Evolutionary conservation across 371 early-diverging fungal genomes (phyloP), one percentile per base, ranked within the genome.

Genomic region (Saksenaea vasiformis): DNA sequence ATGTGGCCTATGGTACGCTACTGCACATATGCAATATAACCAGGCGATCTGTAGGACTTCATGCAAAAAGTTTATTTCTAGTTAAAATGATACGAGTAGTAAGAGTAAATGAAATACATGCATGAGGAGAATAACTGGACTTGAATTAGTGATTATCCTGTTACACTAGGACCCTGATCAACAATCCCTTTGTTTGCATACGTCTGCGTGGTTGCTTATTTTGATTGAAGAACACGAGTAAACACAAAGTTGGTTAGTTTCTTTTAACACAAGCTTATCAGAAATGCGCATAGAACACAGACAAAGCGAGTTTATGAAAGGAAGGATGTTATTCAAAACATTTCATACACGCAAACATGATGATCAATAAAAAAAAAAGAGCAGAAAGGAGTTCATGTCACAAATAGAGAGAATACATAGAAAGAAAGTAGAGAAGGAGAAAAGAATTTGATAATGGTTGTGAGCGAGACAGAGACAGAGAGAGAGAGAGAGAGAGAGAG

Each of bases 341-440:
- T 26, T 47, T 47, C 51, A 47, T 47, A 47, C 17, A 47, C 51
- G 51, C 51, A 47, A 47, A 47, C 51, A 47, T 47, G 51, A 47
- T 22, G 22, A 11, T 47, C 51, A 47, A 47, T 47, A 47, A 7
- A 61, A 36, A 22, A 61, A 61, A 35, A 54, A 54, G 54, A 31
- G 36, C 24, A 47, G 36, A 61, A 38, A 53, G 17, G 61, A 37
- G 36, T 55, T 36, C 56, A 55, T 55, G 56, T 55, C 56, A 39
- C 34, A 55, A 31, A 60, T 13, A 43, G 39, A 41, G 11, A 38
- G 55, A 39, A 39, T 55, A 22, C 22, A 62, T 37, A 55, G 54
- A 17, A 54, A 15, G 8, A 31, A 19, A 31, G 54, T 8, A 61
- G 7, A 17, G 31, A 53, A 54, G 34, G 35, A 34, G 19, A 61